phyloP scores from a whole-genome alignment of 176 grass and related monocot species.

The Triticum monococcum region DNA sequence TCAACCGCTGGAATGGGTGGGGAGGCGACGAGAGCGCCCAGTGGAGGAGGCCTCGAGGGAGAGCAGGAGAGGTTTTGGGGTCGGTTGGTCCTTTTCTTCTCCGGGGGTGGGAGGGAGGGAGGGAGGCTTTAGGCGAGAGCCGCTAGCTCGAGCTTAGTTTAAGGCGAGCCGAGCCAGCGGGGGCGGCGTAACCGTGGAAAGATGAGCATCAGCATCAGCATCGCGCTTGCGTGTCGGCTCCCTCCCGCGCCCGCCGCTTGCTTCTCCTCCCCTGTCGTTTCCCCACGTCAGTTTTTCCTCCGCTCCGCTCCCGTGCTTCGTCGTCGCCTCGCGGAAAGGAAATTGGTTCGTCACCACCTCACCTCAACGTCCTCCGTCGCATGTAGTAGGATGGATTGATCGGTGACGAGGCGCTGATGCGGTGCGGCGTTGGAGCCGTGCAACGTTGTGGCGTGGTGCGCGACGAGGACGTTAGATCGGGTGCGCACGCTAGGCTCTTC shows the following conservation, averaged over 20 bases:
- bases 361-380: background rate
- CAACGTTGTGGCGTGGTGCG: background rate
- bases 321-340: background rate
- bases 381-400: too few relatives aligned
- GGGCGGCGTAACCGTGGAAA: background rate
- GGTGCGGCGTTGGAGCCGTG: background rate
- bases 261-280: background rate
- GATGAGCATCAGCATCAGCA: background rate
- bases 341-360: background rate
- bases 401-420: constrained; percentile 1
- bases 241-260: background rate
- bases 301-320: background rate
- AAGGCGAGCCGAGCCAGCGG: background rate
- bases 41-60: background rate
- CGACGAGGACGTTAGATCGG: background rate
- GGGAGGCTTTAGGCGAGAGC: background rate
- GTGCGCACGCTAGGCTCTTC: background rate
- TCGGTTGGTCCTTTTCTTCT: background rate
- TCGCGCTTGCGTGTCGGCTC: constrained; percentile 23
- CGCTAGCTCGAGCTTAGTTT: background rate
- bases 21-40: background rate
- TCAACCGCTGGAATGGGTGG: constrained; percentile 10
- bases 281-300: background rate
- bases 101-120: background rate
- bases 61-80: constrained; percentile 29